Conservation (phyloP, 148 eudicot species). For the Nepenthes gracilis region DNA sequence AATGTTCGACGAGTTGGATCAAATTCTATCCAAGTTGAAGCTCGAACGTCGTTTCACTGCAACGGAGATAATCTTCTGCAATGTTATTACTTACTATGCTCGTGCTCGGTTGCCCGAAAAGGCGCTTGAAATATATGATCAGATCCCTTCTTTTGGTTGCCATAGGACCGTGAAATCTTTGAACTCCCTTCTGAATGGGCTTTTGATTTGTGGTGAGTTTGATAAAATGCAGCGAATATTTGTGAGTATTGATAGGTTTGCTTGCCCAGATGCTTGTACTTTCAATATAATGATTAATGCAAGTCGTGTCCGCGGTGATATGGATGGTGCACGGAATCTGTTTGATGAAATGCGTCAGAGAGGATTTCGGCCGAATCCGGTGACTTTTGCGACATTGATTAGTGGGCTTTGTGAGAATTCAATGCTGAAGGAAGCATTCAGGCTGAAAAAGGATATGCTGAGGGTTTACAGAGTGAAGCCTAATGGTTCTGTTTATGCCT, state of each 20-base stretch:
- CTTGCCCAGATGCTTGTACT: slow-evolving; percentile 51
- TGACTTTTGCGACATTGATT: slow-evolving; percentile 63
- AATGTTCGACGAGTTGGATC: slow-evolving; percentile 53
- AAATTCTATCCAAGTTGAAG: slow-evolving; percentile 37
- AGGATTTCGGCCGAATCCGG: slow-evolving; percentile 36
- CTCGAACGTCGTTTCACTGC: slow-evolving; percentile 39
- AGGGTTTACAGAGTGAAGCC: slow-evolving; percentile 34
- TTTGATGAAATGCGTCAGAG: slow-evolving; percentile 67
- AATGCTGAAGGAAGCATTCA: slow-evolving; percentile 36
- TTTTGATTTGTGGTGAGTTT: slow-evolving; percentile 37
- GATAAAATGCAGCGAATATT: slow-evolving; percentile 28
- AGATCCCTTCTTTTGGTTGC: slow-evolving; percentile 48
- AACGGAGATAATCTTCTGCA: slow-evolving; percentile 58
- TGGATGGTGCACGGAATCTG: slow-evolving; percentile 46
- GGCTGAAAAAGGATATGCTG: slow-evolving; percentile 31
- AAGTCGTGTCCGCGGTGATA: slow-evolving; percentile 22
- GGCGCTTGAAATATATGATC: slow-evolving; percentile 41
- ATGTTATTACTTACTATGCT: slow-evolving; percentile 42
- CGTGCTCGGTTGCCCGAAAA: slow-evolving; percentile 34
- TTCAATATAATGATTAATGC: slow-evolving; percentile 65
- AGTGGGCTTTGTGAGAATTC: slow-evolving; percentile 32
- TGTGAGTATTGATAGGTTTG: slow-evolving; percentile 29
- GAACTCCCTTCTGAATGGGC: slow-evolving; percentile 49
- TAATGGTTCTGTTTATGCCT: slow-evolving; percentile 27
- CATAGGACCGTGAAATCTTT: slow-evolving; percentile 49